phyloP scores from a whole-genome alignment of 2,329 filamentous ascomycete species.

The Fusarium stilboides region DNA sequence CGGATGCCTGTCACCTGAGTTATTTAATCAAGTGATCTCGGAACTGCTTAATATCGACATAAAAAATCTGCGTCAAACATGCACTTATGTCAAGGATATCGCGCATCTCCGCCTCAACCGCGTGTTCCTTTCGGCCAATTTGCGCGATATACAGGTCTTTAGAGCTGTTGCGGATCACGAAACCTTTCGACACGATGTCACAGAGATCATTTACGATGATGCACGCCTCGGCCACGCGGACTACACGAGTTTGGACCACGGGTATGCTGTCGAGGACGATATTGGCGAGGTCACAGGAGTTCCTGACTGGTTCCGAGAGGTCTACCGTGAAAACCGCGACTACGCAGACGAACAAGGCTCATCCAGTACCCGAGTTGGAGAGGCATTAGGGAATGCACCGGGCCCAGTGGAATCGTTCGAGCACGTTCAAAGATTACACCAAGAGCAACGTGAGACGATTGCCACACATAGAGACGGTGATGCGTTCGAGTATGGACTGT shows the following conservation, averaged over 20 bases:
- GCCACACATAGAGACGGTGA: conserved; percentile 46
- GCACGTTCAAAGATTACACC: conserved; percentile 53
- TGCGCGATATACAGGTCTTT: conserved; percentile 33
- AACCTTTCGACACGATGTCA: conserved; percentile 17
- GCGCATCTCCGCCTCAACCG: conserved; percentile 12
- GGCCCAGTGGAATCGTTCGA: conserved; percentile 35
- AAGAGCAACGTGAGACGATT: conserved; percentile 55
- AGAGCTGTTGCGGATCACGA: conserved; percentile 35
- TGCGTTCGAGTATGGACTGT: conserved; percentile 52
- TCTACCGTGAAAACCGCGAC: not conserved
- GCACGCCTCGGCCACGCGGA: too few relatives aligned
- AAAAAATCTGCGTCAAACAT: conserved; percentile 18
- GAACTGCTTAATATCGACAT: conserved; percentile 13
- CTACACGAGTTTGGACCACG: too few relatives aligned
- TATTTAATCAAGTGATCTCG: too few relatives aligned
- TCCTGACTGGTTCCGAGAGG: not conserved
- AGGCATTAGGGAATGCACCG: not conserved
- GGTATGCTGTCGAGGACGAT: too few relatives aligned
- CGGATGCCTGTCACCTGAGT: too few relatives aligned
- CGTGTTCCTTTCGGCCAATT: conserved; percentile 38
- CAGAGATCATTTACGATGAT: conserved; percentile 43
- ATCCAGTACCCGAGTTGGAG: not conserved
- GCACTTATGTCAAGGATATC: not conserved
- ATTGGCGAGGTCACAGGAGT: not conserved
- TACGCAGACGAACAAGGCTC: too few relatives aligned